A percentile compares a stretch with the other conserved stretches of the same genome.
Evolutionary conservation across 495 filamentous ascomycete species (phyloP).

Genomic region (Talaromyces adpressus): DNA sequence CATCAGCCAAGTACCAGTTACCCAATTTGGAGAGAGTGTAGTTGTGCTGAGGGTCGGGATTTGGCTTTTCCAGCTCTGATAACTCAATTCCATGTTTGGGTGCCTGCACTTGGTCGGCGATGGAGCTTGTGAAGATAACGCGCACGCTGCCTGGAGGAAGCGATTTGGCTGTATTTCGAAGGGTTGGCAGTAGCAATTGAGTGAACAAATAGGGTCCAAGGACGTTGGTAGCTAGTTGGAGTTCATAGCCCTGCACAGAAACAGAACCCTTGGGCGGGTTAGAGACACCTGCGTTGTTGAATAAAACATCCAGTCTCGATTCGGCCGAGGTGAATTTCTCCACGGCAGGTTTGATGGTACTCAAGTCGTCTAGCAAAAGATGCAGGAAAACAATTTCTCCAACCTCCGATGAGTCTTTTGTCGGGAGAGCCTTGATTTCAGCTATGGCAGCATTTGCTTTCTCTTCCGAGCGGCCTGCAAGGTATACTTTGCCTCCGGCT

Average conservation of each 20-base stretch:
- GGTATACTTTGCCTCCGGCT: conserved; percentile 33
- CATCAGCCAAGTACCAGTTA: conserved; percentile 22
- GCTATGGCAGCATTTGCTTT: conserved; percentile 28
- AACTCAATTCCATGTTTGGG: conserved; percentile 19
- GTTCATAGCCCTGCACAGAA: conserved; percentile 29
- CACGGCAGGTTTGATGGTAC: conserved; percentile 40
- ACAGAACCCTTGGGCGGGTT: conserved; percentile 19
- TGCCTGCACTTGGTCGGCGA: conserved; percentile 16
- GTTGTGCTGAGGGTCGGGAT: conserved; percentile 11
- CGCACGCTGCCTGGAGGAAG: conserved; percentile 15
- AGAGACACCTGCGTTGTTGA: conserved; percentile 49
- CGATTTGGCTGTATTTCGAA: conserved; percentile 13
- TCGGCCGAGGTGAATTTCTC: conserved; percentile 31
- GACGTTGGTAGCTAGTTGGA: conserved; percentile 32
- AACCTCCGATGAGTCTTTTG: neutral
- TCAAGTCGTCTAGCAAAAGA: conserved; percentile 42
- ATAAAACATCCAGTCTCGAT: conserved; percentile 43
- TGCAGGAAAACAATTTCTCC: conserved; percentile 35
- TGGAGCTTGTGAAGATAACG: conserved; percentile 25
- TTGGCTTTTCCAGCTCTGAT: conserved; percentile 14
- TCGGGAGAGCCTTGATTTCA: conserved; percentile 17
- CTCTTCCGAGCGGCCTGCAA: conserved; percentile 33
- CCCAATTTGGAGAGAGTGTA: conserved; percentile 20
- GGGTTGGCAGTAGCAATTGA: conserved; percentile 23
- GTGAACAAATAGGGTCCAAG: conserved; percentile 29